These are phyloP conservation scores for Penicillium vulpinum DNA, from an alignment of 2,329 filamentous ascomycete genomes.

Conservation along the genomic window DNA sequence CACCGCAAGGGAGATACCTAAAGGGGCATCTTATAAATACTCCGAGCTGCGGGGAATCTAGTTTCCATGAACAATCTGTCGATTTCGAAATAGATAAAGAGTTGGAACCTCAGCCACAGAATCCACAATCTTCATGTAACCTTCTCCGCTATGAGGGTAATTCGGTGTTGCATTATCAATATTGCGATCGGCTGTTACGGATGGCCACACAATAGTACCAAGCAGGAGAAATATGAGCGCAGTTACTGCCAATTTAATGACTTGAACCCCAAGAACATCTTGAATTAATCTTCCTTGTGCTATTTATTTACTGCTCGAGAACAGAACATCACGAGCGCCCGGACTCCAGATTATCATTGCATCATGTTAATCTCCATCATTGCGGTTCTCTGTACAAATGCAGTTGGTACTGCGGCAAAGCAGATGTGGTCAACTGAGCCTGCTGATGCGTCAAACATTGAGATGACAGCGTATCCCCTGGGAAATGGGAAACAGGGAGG, in stretches of 20 bases:
- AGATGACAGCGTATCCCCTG: not conserved
- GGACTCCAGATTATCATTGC: not conserved
- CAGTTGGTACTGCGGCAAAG: not conserved
- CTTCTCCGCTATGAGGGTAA: not conserved
- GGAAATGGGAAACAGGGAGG: not conserved
- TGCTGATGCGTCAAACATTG: not conserved
- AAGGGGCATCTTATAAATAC: not conserved
- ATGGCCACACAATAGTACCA: not conserved
- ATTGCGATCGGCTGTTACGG: not conserved
- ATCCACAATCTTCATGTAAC: not conserved
- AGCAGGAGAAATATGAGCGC: too few relatives aligned
- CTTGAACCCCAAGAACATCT: not conserved
- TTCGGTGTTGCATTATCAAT: not conserved
- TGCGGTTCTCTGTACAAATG: not conserved
- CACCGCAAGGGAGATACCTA: not conserved
- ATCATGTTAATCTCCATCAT: not conserved
- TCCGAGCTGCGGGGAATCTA: not conserved
- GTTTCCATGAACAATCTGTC: not conserved
- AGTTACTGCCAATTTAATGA: not conserved
- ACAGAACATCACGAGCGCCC: not conserved
- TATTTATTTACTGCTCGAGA: not conserved
- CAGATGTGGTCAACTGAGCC: not conserved
- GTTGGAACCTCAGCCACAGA: not conserved
- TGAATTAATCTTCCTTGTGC: not conserved
- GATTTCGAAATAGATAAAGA: not conserved